A percentile compares a stretch with the other conserved stretches of the same genome.
Conservation (phyloP, 352 stramenopile species). For the Pythium coloratum region DNA sequence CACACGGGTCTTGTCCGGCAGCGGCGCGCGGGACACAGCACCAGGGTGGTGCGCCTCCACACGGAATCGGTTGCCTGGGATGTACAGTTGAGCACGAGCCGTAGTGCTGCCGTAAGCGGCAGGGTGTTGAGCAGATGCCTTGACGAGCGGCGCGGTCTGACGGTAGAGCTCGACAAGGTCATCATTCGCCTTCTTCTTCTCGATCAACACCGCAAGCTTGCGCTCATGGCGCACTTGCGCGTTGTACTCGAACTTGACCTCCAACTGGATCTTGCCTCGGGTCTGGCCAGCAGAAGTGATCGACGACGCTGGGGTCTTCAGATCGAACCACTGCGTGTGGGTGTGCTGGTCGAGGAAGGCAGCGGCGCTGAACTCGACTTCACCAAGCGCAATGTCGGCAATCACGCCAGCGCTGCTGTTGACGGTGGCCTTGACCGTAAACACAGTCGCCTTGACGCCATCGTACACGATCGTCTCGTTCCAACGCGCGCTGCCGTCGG, state of each 20-base stretch:
- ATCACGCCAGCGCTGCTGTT: slow-evolving; percentile 57
- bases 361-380: slow-evolving; percentile 53
- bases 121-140: slow-evolving; percentile 52
- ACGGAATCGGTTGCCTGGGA: slow-evolving; percentile 76
- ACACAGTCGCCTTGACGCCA: slow-evolving; percentile 65
- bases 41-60: slow-evolving; percentile 61
- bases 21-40: slow-evolving; percentile 56
- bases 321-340: slow-evolving; percentile 55
- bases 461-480: slow-evolving; percentile 56
- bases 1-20: slow-evolving; percentile 75
- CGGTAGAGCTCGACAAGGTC: slow-evolving; percentile 63
- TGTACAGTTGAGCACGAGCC: slow-evolving; percentile 58
- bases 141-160: slow-evolving; percentile 53
- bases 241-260: slow-evolving; percentile 65
- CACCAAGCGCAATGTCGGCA: slow-evolving; percentile 67
- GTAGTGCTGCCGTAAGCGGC: slow-evolving; percentile 63
- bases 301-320: slow-evolving; percentile 43
- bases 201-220: slow-evolving; percentile 36
- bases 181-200: slow-evolving; percentile 69
- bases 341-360: slow-evolving; percentile 58
- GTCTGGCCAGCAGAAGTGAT: slow-evolving; percentile 15
- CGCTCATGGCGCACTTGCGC: slow-evolving; percentile 40
- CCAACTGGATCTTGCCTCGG: slow-evolving; percentile 51
- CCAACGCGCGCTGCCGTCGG: slow-evolving; percentile 41
- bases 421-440: slow-evolving; percentile 66